Evolutionary conservation across 176 grass and related monocot species (phyloP).

Genomic region (Hyparrhenia diplandra): DNA sequence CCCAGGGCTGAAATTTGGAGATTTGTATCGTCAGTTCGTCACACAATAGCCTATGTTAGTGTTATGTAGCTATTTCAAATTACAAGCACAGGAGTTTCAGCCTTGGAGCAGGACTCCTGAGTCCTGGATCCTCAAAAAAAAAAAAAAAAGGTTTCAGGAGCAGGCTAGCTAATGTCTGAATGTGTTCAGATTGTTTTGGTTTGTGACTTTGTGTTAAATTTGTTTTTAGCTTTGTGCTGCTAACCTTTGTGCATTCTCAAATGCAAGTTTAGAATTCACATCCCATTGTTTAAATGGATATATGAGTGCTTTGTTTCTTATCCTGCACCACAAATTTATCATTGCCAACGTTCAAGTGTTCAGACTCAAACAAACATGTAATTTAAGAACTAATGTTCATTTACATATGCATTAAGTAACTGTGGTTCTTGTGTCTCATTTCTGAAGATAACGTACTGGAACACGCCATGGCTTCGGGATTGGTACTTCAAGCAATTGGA

Average conservation of each 20-base stretch:
- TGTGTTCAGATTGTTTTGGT: neutral
- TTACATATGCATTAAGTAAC: neutral
- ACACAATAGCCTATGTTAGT: neutral
- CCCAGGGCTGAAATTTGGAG: neutral
- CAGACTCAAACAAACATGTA: neutral
- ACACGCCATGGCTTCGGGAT: neutral
- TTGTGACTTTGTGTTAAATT: neutral
- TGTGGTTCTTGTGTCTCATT: neutral
- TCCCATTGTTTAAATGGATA: neutral
- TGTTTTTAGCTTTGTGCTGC: neutral
- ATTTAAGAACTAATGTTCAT: neutral
- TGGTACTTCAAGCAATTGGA: slow-evolving; percentile 14
- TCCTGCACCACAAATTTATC: neutral
- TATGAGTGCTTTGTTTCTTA: neutral
- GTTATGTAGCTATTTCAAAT: neutral
- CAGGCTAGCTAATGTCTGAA: neutral
- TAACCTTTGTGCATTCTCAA: neutral
- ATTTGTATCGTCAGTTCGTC: neutral
- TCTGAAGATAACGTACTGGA: neutral
- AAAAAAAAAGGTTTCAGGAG: neutral
- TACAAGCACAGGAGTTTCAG: neutral
- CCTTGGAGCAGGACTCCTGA: too few species aligned
- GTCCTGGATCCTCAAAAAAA: too few species aligned
- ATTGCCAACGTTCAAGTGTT: neutral
- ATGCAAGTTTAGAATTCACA: neutral